Evolutionary conservation across 1,139 yeast genomes (phyloP), one percentile per base, ranked within the genome.

Genomic region (Debaryomycetaceae sp.): DNA sequence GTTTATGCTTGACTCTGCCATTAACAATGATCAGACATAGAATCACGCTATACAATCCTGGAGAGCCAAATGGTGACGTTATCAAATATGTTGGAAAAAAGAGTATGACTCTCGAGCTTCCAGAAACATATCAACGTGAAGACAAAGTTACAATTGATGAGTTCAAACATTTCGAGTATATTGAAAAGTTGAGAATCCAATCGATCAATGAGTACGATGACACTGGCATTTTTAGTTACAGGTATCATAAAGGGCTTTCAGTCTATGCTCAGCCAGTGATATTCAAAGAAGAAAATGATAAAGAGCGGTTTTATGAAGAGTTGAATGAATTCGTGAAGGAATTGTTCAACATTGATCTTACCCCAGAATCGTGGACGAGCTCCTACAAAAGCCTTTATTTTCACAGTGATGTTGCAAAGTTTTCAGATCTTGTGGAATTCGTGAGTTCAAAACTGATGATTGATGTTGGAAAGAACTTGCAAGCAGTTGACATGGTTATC

Each of bases 1-100:
- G 31, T 27, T 27, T 27, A 27, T 11, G 8, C 4, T 11, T 27
- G 11, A 27, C 11, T 6, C 20, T 24, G 17, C 14, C n/a, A 30
- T 17, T 27, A 31, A 24, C 20, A 35, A 52, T 51, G 52, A 42
- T 56, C 41, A 67, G 63, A 52, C 75, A 70, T 43, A 58, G 76
- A 53, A 56, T 63, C 24, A 68, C 76, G 13, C 48, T 69, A 24
- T 54, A 60, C 51, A 70, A 69, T 48, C 68, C 65, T 4, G 39
- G 52, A 9, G 52, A 55, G 2, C 41, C 57, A 22, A 58, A 58
- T 39, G 70, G 68, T 45, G 66, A 60, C 34, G 43, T 65, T 6
- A 56, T 70, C 11, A 44, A 54, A 9, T 36, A 48, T 8, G 50
- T 58, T 14, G 49, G 54, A 37, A 37, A 48, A 8, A 52, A 56